phyloP scores from a whole-genome alignment of 179 eudicot species.

The Silene noctiflora region DNA sequence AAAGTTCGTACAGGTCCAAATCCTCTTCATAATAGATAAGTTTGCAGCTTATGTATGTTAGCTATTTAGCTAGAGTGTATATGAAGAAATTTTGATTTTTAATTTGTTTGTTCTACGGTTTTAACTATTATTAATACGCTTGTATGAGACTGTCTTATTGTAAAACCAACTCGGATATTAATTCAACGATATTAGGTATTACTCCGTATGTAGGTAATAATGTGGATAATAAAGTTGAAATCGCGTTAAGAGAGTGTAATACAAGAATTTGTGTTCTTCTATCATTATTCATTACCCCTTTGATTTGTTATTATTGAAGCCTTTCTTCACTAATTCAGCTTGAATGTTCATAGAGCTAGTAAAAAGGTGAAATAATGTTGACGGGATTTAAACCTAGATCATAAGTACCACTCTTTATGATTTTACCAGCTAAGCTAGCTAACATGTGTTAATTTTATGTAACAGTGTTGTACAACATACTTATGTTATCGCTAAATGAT shows the following conservation, averaged over 20 bases:
- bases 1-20: slow-evolving; percentile 85
- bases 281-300: not conserved
- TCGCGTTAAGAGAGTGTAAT: not conserved
- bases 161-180: not conserved
- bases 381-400: no score
- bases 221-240: not conserved
- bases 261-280: not conserved
- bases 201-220: no score
- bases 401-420: not conserved
- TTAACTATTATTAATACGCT: no score
- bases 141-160: not conserved
- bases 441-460: not conserved
- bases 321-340: not conserved
- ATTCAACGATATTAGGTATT: no score
- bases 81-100: slow-evolving; percentile 34
- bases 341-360: not conserved
- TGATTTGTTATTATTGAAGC: not conserved
- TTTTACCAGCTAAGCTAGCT: not conserved
- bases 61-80: slow-evolving; percentile 31
- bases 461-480: not conserved
- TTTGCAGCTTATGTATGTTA: slow-evolving; percentile 2
- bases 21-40: slow-evolving; percentile 89
- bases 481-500: not conserved
- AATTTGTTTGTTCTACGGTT: slow-evolving; percentile 14
- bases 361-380: no score